Evolutionary conservation across 1,284 basidiomycete genomes (phyloP).

Genomic region (Austroboletus novae-zelandiae): DNA sequence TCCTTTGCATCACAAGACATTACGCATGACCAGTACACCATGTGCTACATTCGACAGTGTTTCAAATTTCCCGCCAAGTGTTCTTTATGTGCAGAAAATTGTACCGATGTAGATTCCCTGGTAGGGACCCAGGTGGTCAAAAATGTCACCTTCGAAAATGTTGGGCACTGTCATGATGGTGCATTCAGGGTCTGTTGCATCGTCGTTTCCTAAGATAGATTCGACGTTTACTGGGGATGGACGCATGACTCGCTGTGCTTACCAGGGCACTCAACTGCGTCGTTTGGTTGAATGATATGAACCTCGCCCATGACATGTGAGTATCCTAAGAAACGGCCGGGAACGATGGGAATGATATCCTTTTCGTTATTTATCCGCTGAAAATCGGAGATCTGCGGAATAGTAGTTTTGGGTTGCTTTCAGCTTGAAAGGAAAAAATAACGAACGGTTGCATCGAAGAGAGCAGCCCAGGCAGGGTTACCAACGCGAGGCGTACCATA

Average conservation of each 20-base stretch:
- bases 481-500: slow-evolving; percentile 49
- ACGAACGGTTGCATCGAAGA: slow-evolving; percentile 31
- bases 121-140: slow-evolving; percentile 55
- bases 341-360: slow-evolving; percentile 49
- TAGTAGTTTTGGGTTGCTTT: neutral
- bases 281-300: slow-evolving; percentile 35
- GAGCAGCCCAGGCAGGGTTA: slow-evolving; percentile 28
- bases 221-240: neutral
- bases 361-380: slow-evolving; percentile 45
- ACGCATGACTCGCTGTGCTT: slow-evolving; percentile 1
- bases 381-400: slow-evolving; percentile 39
- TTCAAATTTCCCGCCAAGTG: neutral
- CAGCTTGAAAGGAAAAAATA: slow-evolving; percentile 26
- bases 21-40: neutral
- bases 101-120: slow-evolving; percentile 52
- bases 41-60: neutral
- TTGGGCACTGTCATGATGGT: slow-evolving; percentile 45
- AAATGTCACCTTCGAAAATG: slow-evolving; percentile 41
- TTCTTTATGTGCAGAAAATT: slow-evolving; percentile 40
- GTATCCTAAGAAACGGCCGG: slow-evolving; percentile 43
- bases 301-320: slow-evolving; percentile 41
- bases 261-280: slow-evolving; percentile 43
- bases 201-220: slow-evolving; percentile 40
- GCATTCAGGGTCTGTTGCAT: slow-evolving; percentile 46
- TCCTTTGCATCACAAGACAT: neutral